Evolutionary conservation across 148 eudicot species (phyloP), one percentile per base, ranked within the genome.

Genomic region (Chenopodium quinoa): DNA sequence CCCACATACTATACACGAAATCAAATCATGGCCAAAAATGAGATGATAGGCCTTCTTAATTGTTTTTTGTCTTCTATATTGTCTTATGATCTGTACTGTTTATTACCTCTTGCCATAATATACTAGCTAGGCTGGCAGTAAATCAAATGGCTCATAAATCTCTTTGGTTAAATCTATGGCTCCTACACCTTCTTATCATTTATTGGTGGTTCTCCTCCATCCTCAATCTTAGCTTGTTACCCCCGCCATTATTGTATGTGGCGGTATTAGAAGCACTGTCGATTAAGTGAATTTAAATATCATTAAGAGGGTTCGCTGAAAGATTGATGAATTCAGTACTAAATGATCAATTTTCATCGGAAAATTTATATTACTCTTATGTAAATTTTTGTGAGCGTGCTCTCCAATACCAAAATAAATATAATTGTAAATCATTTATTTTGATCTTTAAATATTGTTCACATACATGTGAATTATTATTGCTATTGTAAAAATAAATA

Each of bases 21-120:
- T 34, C 32, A 78, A 27, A 47, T 16, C 11, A 2, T 17, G 48
- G 50, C 29, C 40, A 50, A 63, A 46, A 63, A 37, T n/a, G 27
- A 75, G 50, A 60, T 58, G 70, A 32, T 10, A 56, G 40, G 54
- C 20, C 40, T 73, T 62, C 46, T 74, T 81, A 81, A 74, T 81
- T 64, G 74, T 11, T 75, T 78, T 78, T 81, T 81, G 73, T 81
- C 78, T 74, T 74, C 62, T 56, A 56, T 56, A 56, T 56, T 62
- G 25, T 62, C 66, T n/a, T 8, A 1, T 62, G 44, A 40, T 40
- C 44, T 40, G 44, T 40, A 40, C 25, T n/a, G 25, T 62, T 56
- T 62, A 62, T 62, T 62, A 62, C 66, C 23, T 20, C 66, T 62
- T 62, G 66, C 12, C 66, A 62, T 7, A 9, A n/a, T 6, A 62